Base-by-base conservation (phyloP, 192 early-diverging fungal species). In the Umbelopsis ramanniana region DNA sequence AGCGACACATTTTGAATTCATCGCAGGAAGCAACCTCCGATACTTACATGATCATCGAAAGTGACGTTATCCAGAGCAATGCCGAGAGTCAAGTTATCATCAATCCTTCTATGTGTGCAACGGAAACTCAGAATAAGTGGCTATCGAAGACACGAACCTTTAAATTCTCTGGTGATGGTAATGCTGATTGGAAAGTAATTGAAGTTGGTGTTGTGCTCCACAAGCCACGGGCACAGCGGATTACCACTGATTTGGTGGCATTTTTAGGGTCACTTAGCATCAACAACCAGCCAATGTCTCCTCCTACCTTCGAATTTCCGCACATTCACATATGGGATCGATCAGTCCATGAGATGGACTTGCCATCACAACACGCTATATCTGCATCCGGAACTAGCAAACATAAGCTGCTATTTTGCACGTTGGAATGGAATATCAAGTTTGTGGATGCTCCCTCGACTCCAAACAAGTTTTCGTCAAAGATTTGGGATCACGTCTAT, bases 361-460 rank as follows among this genome's bases (percentile, higher is more conserved):
- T 50, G 12, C 57, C 57, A 19, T 12, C 12, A n/a, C 57, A 4
- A n/a, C 0, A 12, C 19, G 17, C 12, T 26, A 29, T 12, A 6
- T 37, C n/a, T 17, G 40, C 40, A 43, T 43, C 40, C 40, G 40
- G 11, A 43, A 43, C 29, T 3, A 29, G 3, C 29, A 29, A 29
- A 29, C 3, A 43, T 43, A 0, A 1, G 40, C 1, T 0, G 40
- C 11, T 63, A 3, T 38, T 37, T 19, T 63, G 57, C 33, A 63
- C 57, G 0, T 35, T 63, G 14, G 26, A 29, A 29, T 63, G 57
- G 57, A 35, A 63, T 37, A 63, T 63, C 26, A 63, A 63, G 33
- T 63, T 63, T 19, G 14, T 37, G 15, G 57, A 35, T 17, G 19
- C 15, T 2, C 57, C 11, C 1, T 19, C 15, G 12, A 26, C 21